Evolutionary conservation across 2,329 filamentous ascomycete genomes (phyloP).

Genomic region (Epichloe sp.): DNA sequence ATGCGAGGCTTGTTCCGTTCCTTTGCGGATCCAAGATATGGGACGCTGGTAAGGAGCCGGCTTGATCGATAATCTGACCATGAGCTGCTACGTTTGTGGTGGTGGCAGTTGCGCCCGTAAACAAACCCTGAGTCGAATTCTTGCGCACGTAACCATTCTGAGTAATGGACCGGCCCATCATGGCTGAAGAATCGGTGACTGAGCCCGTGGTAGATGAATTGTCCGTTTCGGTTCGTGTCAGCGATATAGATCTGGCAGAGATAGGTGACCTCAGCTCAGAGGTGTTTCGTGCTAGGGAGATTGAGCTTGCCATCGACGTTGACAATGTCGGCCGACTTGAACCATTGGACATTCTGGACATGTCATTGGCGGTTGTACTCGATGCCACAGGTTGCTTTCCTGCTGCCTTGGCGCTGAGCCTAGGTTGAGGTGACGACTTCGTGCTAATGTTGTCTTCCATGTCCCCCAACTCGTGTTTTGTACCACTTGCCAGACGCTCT

Average conservation of each 20-base stretch:
- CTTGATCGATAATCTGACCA: slow-evolving; percentile 31
- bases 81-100: slow-evolving; percentile 28
- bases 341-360: slow-evolving; percentile 5
- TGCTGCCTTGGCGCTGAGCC: slow-evolving; percentile 31
- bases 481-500: slow-evolving; percentile 12
- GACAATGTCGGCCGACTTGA: not conserved
- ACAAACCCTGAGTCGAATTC: slow-evolving; percentile 15
- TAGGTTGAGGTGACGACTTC: not conserved
- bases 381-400: slow-evolving; percentile 31
- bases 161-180: slow-evolving; percentile 21
- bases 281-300: slow-evolving; percentile 1
- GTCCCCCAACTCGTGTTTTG: not conserved
- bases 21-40: slow-evolving; percentile 10
- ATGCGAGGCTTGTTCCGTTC: slow-evolving; percentile 14
- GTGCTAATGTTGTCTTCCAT: not conserved
- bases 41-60: slow-evolving; percentile 18
- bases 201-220: slow-evolving; percentile 5
- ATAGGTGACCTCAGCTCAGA: slow-evolving; percentile 2
- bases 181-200: slow-evolving; percentile 7
- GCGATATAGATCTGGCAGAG: slow-evolving; percentile 1
- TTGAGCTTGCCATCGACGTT: not conserved
- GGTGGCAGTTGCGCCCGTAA: slow-evolving; percentile 24
- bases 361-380: slow-evolving; percentile 8
- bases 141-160: slow-evolving; percentile 16
- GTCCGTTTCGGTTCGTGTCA: slow-evolving; percentile 3